Evolutionary conservation across 2,329 filamentous ascomycete species (phyloP).

Genomic region (Apiospora pterosperma): DNA sequence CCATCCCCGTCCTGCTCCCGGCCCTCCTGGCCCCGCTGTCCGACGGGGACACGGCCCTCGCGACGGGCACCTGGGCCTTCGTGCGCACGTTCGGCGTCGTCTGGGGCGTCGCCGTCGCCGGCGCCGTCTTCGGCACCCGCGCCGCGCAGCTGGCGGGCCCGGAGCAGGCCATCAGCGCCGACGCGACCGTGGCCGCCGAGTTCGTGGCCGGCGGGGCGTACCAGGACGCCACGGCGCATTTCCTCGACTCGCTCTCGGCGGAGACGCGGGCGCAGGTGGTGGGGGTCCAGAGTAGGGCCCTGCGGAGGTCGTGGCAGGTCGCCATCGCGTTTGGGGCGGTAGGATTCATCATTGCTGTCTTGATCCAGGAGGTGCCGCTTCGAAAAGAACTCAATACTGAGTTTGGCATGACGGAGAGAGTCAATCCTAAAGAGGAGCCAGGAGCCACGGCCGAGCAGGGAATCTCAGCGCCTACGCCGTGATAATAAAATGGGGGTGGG

Average conservation of each 20-base stretch:
- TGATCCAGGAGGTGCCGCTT: constrained; percentile 33
- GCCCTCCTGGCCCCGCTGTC: constrained; percentile 31
- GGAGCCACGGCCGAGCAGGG: neutral
- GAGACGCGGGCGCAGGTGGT: neutral
- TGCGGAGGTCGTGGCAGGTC: constrained; percentile 27
- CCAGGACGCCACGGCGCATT: neutral
- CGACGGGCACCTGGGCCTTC: constrained; percentile 34
- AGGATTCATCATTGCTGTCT: constrained; percentile 29
- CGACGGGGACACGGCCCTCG: constrained; percentile 26
- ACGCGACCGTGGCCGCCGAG: constrained; percentile 21
- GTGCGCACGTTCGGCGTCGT: constrained; percentile 37
- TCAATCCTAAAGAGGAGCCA: neutral
- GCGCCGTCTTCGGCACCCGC: constrained; percentile 28
- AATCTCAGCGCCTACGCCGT: neutral
- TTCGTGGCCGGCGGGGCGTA: constrained; percentile 26
- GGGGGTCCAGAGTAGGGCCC: neutral
- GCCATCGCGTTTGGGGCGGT: constrained; percentile 27
- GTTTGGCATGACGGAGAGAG: constrained; percentile 32
- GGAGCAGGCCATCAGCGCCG: constrained; percentile 10
- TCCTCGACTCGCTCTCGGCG: constrained; percentile 21
- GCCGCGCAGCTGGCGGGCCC: constrained; percentile 13
- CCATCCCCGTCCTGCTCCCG: constrained; percentile 33
- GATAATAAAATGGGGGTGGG: no score
- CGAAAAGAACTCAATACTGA: constrained; percentile 34
- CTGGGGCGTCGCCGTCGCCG: constrained; percentile 37